Evolutionary conservation across 768 basidiomycete genomes (phyloP).

Genomic region (Suillus variegatus): DNA sequence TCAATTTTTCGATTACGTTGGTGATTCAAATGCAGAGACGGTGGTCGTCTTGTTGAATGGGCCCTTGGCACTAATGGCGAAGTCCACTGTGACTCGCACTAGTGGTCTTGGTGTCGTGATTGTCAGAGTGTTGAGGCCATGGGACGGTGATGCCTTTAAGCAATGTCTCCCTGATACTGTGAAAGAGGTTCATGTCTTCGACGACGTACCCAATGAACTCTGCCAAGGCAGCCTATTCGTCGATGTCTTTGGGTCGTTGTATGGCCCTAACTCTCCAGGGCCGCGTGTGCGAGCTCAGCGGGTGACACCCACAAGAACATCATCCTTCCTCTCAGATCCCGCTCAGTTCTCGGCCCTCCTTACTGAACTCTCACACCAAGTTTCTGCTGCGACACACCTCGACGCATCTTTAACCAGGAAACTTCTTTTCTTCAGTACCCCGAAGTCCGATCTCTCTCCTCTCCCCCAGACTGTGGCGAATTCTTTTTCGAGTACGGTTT

Average conservation of each 20-base stretch:
- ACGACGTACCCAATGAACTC: conserved; percentile 68
- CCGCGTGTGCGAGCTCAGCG: conserved; percentile 56
- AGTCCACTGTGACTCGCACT: conserved; percentile 45
- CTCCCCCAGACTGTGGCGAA: conserved; percentile 55
- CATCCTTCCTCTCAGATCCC: conserved; percentile 48
- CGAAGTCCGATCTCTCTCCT: conserved; percentile 43
- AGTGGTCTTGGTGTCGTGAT: conserved; percentile 64
- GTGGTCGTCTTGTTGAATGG: conserved; percentile 77
- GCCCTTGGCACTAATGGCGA: conserved; percentile 66
- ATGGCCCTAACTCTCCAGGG: conserved; percentile 38
- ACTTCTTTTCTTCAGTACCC: conserved; percentile 55
- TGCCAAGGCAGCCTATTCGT: conserved; percentile 67
- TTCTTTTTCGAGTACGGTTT: conserved; percentile 54
- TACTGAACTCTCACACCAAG: conserved; percentile 22
- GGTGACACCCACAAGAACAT: conserved; percentile 56
- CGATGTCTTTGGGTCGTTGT: conserved; percentile 67
- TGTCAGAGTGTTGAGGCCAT: conserved; percentile 83
- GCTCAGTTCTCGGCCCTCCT: conserved; percentile 47
- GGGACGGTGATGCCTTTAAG: conserved; percentile 70
- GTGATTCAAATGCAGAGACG: conserved; percentile 60
- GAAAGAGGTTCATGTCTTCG: conserved; percentile 67
- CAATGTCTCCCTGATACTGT: conserved; percentile 59
- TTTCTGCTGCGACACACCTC: conserved; percentile 28
- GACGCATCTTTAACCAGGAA: conserved; percentile 41
- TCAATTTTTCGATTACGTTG: conserved; percentile 74